A percentile compares a stretch with the other conserved stretches of the same genome.
Conservation (phyloP, 148 eudicot genomes). For the Camellia granthamiana region DNA sequence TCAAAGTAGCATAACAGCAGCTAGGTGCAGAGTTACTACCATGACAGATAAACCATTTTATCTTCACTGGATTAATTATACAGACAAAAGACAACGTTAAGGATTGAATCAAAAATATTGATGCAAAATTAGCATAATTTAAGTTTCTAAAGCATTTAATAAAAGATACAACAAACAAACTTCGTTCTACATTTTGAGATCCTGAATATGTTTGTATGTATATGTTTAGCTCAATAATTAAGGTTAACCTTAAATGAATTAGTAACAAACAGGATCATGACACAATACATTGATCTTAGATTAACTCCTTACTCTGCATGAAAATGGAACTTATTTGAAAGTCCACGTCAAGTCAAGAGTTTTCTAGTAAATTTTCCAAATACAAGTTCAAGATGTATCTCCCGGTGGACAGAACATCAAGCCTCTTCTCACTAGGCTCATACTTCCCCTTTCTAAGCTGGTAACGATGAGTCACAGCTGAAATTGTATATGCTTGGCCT, state of each 20-base stretch:
- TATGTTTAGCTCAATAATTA: not conserved
- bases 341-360: constrained; percentile 57
- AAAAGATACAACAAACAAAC: too few relatives aligned
- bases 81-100: too few relatives aligned
- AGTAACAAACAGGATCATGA: not conserved
- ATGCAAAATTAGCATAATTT: too few relatives aligned
- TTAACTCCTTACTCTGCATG: not conserved
- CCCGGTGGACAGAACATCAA: constrained; percentile 83
- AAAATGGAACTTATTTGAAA: not conserved
- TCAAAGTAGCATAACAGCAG: too few relatives aligned
- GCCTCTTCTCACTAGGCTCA: constrained; percentile 87
- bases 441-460: constrained; percentile 88
- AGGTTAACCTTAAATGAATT: not conserved
- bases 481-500: constrained; percentile 81
- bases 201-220: not conserved
- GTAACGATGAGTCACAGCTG: constrained; percentile 84
- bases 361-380: constrained; percentile 61
- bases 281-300: not conserved
- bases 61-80: too few relatives aligned
- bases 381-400: constrained; percentile 88
- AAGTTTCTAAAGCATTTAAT: too few relatives aligned
- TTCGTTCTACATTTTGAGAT: too few relatives aligned
- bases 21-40: too few relatives aligned
- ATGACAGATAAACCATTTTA: too few relatives aligned
- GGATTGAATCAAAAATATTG: too few relatives aligned